Evolutionary conservation across 2,329 filamentous ascomycete species (phyloP), one percentile per base, ranked within the genome.

Genomic region (Tricladium varicosporioides): DNA sequence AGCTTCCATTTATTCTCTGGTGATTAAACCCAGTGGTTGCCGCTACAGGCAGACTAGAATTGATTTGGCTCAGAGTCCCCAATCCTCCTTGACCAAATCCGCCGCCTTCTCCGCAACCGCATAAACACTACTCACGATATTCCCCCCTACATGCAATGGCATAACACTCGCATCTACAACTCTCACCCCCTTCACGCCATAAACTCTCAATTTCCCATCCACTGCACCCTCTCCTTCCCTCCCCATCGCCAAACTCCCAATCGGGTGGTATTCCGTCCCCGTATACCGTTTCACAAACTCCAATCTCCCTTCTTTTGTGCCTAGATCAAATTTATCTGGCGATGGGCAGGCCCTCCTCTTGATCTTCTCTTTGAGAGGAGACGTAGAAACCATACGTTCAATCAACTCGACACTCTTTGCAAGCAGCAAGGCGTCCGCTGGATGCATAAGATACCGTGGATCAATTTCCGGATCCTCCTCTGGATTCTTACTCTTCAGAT

Each of bases 81-180:
- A 51, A 43, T 59, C 59, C 50, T 59, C 57, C 48, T 60, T 60
- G 67, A 95, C 86, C 70, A 96, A 72, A 79, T 95, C 91, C 0
- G 91, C 91, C 8, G 84, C 86, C 57, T 88, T 81, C 81, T 96
- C 91, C n/a, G 88, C 91, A 65, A 93, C 84, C 49, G 83, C 86
- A 70, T 95, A 74, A 7, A 95, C 90, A 2, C 89, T 94, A 67
- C 93, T 76, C 90, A 93, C 92, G 59, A 89, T 90, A 77, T 94
- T 94, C 72, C 92, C 87, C 52, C 83, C 87, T 47, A 88, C 80
- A 82, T 93, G 92, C 64, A 89, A 87, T 0, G 91, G 91, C 78
- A 94, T 27, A 14, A 55, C 42, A 55, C 53, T 55, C 0, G 91
- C 90, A 71, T 95, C 90, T 1, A 89, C 89, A 64, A 94, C 89